Base-by-base conservation (phyloP, 2,329 filamentous ascomycete species). In the Nannizzia gypsea region DNA sequence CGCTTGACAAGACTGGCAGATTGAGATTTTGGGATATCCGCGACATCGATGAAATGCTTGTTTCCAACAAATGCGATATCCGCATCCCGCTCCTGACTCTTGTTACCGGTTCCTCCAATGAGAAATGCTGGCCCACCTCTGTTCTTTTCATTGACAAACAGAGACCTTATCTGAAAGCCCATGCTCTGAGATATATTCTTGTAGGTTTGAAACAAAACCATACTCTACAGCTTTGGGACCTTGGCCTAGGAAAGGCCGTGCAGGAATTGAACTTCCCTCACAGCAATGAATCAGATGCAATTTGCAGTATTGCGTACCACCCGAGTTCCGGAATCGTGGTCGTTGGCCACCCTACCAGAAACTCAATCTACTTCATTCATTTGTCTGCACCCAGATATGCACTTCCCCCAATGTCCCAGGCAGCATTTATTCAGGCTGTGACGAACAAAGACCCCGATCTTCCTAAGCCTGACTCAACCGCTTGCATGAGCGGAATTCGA, bases 141-240 rank as follows among this genome's bases (percentile, higher is more conserved):
- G 89, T 99, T 61, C 82, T 96, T 72, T 87, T 99, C 74, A 85
- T 99, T 67, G 93, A 99, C 76, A 99, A 97, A 80, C 85, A 91
- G 74, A 88, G 91, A 64, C 90, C 93, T 52, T 96, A 95, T 74
- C 83, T 86, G 76, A 96, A 93, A 76, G 87, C 88, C 62, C 87
- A 88, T 69, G 91, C 95, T 55, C 80, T 96, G 64, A 85, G 93
- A 63, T 99, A 99, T 77, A 87, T 99, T 78, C 86, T 99, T 71
- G 89, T 99, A 63, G 93, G 93, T 68, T 90, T 97, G 83, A 96
- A 97, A 78, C 93, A 99, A 74, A 99, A 99, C 74, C 93, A 99
- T 76, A 95, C 92, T 60, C 83, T 99, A 63, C 95, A 99, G 78
- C 83, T 99, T 50, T 99, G 93, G 95, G 93, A 99, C 78, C 85